Evolutionary conservation across 2,329 filamentous ascomycete genomes (phyloP), one percentile per base, ranked within the genome.

Genomic region (Aspergillus unguis): DNA sequence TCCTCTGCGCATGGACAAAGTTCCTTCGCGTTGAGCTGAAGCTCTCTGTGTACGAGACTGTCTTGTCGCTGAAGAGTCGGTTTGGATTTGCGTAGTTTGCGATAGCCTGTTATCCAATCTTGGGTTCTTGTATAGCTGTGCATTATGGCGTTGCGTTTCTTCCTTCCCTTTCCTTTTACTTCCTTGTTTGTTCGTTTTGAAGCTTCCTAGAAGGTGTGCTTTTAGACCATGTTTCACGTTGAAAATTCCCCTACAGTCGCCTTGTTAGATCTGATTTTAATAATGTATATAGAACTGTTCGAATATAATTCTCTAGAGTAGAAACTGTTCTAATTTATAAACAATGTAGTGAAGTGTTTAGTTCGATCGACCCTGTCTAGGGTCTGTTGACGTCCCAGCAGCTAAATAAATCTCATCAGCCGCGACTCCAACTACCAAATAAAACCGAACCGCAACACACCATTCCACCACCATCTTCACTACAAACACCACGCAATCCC

Each of bases 11-110:
- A 3, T 82, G 81, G 76, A 64, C 71, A 2, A 73, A 71, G 8
- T 84, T 81, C 61, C 69, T 79, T 48, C 73, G 80, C 32, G 77
- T 85, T 0, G 82, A 84, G 63, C 52, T 82, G 53, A 82, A 83
- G 66, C 62, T 86, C 44, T 75, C 75, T 48, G 62, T 77, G n/a
- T 86, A 84, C 66, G 83, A 86, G 70, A 72, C 71, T 35, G 79
- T 80, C 62, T 65, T 85, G 38, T 75, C 72, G 46, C 45, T 80
- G 8, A 77, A 80, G 62, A 75, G 77, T 47, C 63, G 76, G 49
- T 58, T 83, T 46, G 80, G 80, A 23, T 58, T 80, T 41, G 23
- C 38, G 28, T 53, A 44, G 44, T 50, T 32, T 11, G 23, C 26
- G 33, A 35, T 26, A n/a, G 9, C 17, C 10, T 49, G 37, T 27